phyloP scores from a whole-genome alignment of 495 filamentous ascomycete genomes.

The Tuber brumale region DNA sequence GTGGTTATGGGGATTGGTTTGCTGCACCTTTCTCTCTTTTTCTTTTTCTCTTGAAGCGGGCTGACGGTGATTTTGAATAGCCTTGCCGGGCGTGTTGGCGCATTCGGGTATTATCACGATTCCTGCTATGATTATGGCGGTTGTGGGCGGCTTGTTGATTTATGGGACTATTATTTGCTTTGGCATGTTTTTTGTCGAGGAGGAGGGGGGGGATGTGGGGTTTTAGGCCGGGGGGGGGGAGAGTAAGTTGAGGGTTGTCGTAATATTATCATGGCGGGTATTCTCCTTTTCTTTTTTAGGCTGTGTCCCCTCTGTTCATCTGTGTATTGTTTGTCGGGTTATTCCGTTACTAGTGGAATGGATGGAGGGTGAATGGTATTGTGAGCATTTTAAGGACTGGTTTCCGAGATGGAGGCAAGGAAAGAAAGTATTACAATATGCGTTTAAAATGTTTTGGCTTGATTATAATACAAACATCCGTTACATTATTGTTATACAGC shows the following conservation, averaged over 20 bases:
- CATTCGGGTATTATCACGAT: constrained; percentile 72
- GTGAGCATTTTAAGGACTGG: not conserved
- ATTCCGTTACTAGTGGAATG: not conserved
- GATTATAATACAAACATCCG: not conserved
- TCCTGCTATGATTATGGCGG: constrained; percentile 89
- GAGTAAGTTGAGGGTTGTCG: not conserved
- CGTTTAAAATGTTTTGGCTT: not conserved
- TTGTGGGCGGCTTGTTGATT: constrained; percentile 84
- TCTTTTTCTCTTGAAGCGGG: not conserved
- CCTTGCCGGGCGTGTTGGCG: constrained; percentile 82
- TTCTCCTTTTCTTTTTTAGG: not conserved
- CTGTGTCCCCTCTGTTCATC: not conserved
- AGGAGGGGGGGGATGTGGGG: constrained; percentile 60
- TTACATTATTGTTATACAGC: not conserved
- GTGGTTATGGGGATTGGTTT: constrained; percentile 97
- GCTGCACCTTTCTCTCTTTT: constrained; percentile 40
- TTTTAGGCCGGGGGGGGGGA: not conserved
- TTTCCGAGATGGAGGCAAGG: not conserved
- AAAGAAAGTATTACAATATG: not conserved
- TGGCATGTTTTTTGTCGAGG: constrained; percentile 94
- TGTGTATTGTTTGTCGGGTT: not conserved
- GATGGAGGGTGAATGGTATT: not conserved
- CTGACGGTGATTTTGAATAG: constrained; percentile 47
- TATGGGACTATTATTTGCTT: constrained; percentile 98
- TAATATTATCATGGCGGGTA: not conserved